Evolutionary conservation across 2,329 filamentous ascomycete genomes (phyloP).

Genomic region (Aplosporella prunicola): DNA sequence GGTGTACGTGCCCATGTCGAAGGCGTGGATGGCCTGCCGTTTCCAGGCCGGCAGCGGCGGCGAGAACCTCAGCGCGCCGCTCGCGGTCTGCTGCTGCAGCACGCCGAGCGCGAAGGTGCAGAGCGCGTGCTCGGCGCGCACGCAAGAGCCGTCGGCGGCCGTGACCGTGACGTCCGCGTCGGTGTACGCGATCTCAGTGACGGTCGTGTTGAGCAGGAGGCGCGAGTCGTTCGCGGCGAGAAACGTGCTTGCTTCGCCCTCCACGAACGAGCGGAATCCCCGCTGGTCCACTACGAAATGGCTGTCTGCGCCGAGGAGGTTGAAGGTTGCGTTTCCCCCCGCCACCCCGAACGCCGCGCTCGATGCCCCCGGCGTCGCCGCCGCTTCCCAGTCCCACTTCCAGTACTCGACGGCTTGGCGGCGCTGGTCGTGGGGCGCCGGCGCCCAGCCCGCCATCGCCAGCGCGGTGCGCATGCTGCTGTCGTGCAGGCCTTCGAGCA

Average conservation of each 20-base stretch:
- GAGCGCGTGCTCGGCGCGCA: constrained; percentile 53
- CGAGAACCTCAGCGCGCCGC: too few relatives aligned
- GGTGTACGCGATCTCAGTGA: constrained; percentile 47
- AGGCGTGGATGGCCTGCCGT: constrained; percentile 51
- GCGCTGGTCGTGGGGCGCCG: constrained; percentile 45
- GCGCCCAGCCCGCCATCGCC: constrained; percentile 53
- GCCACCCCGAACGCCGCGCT: constrained; percentile 48
- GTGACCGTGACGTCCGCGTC: constrained; percentile 44
- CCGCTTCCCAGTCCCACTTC: constrained; percentile 46
- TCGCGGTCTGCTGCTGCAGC: constrained; percentile 51
- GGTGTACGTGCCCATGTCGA: constrained; percentile 62
- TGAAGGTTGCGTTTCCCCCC: constrained; percentile 52
- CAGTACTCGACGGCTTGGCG: constrained; percentile 55
- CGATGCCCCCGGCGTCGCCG: constrained; percentile 47
- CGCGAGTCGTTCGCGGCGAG: constrained; percentile 46
- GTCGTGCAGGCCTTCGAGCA: constrained; percentile 53
- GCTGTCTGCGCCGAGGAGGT: constrained; percentile 51
- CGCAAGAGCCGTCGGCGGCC: constrained; percentile 46
- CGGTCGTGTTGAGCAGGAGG: constrained; percentile 48
- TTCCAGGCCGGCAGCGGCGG: constrained; percentile 57
- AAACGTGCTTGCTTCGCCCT: constrained; percentile 49
- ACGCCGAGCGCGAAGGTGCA: constrained; percentile 61
- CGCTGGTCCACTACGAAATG: constrained; percentile 53
- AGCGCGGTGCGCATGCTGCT: constrained; percentile 50
- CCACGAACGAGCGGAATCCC: constrained; percentile 51